Evolutionary conservation across 2,329 filamentous ascomycete species (phyloP).

Genomic region (Epichloe brachyelytri): DNA sequence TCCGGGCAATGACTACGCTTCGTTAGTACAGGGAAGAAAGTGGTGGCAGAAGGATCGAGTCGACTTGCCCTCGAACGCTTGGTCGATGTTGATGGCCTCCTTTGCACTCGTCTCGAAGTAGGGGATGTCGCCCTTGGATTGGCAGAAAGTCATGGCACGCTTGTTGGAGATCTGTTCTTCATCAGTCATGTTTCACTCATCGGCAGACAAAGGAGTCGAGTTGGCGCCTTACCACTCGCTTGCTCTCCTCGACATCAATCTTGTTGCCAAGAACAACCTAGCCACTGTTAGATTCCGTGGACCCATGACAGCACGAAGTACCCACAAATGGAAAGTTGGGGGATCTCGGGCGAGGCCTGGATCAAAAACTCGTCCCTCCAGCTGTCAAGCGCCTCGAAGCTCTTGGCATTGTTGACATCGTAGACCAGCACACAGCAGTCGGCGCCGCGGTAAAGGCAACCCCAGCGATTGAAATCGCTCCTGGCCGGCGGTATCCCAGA

Average conservation of each 20-base stretch:
- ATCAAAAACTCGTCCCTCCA: conserved; percentile 98
- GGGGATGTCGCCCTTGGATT: conserved; percentile 91
- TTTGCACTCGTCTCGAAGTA: conserved; percentile 99
- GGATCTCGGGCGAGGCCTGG: conserved; percentile 94
- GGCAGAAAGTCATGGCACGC: conserved; percentile 92
- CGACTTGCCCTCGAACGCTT: conserved; percentile 50
- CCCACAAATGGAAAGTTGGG: conserved; percentile 95
- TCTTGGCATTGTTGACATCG: conserved; percentile 98
- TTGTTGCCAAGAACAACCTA: conserved; percentile 96
- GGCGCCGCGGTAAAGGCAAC: conserved; percentile 91
- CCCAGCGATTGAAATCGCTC: conserved; percentile 92
- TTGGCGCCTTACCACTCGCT: conserved; percentile 57
- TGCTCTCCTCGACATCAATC: conserved; percentile 96
- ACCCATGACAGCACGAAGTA: conserved; percentile 7
- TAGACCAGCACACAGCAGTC: conserved; percentile 97
- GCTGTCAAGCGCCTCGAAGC: conserved; percentile 94
- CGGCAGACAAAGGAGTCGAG: neutral
- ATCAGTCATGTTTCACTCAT: neutral
- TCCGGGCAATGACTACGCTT: conserved; percentile 74
- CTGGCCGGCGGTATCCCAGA: conserved; percentile 96
- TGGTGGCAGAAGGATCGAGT: neutral
- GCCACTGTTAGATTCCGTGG: conserved; percentile 10
- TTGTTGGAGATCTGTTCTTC: conserved; percentile 69
- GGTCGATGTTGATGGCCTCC: conserved; percentile 96
- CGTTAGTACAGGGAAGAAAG: neutral